A percentile compares a stretch with the other conserved stretches of the same genome.
Conservation (phyloP, 352 stramenopile species). For the Globisporangium viniferum region DNA sequence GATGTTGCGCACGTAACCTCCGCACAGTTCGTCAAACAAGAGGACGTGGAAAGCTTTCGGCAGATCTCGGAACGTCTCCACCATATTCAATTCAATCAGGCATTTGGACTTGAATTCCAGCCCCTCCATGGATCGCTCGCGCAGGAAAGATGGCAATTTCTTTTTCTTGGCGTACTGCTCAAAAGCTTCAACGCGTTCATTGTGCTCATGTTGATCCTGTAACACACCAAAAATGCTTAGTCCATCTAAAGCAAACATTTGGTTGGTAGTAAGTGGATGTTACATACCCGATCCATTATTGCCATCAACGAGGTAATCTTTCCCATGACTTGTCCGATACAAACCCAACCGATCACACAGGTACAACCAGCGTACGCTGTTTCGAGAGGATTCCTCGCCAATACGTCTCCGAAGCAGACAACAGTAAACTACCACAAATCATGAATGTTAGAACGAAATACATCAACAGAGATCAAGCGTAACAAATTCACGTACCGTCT, state of each 20-base stretch:
- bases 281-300: slow-evolving; percentile 19
- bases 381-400: slow-evolving; percentile 19
- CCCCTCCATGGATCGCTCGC: slow-evolving; percentile 20
- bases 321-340: slow-evolving; percentile 26
- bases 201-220: slow-evolving; percentile 20
- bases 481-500: slow-evolving; percentile 14
- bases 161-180: slow-evolving; percentile 26
- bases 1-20: slow-evolving; percentile 12
- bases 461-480: neutral
- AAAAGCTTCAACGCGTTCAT: slow-evolving; percentile 26
- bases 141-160: slow-evolving; percentile 19
- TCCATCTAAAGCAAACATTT: neutral
- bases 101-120: slow-evolving; percentile 24
- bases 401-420: slow-evolving; percentile 25
- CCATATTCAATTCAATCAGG: slow-evolving; percentile 15
- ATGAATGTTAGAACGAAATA: neutral
- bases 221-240: neutral
- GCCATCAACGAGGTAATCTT: slow-evolving; percentile 26
- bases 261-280: neutral
- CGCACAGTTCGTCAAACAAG: slow-evolving; percentile 27
- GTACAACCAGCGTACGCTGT: slow-evolving; percentile 17
- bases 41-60: slow-evolving; percentile 15
- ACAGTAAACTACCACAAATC: slow-evolving; percentile 21
- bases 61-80: slow-evolving; percentile 20
- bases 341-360: slow-evolving; percentile 26